A percentile compares a stretch with the other conserved stretches of the same genome.
phyloP scores from a whole-genome alignment of 768 basidiomycete genomes.

The Terana coerulea region DNA sequence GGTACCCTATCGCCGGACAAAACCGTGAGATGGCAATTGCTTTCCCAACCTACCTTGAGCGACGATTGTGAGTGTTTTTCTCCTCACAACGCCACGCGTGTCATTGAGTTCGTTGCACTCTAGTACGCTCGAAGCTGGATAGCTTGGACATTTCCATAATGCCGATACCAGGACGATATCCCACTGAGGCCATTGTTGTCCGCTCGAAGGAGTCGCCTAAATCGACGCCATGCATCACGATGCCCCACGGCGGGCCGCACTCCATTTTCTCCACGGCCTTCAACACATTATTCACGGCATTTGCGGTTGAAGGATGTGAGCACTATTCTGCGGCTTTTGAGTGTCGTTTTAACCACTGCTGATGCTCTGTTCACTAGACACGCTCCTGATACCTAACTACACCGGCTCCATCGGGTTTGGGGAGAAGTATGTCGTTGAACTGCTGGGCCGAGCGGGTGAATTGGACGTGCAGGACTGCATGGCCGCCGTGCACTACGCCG shows the following conservation, averaged over 20 bases:
- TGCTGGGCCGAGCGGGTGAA: constrained; percentile 57
- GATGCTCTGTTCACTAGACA: constrained; percentile 36
- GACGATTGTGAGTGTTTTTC: constrained; percentile 33
- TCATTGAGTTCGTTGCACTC: neutral
- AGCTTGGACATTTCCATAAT: constrained; percentile 41
- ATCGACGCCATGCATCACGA: constrained; percentile 42
- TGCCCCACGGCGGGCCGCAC: constrained; percentile 21
- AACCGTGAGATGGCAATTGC: constrained; percentile 32
- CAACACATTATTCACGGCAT: constrained; percentile 36
- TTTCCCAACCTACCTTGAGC: constrained; percentile 41
- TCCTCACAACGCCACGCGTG: neutral
- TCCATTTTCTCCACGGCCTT: constrained; percentile 30
- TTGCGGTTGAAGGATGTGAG: constrained; percentile 63
- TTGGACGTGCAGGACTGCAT: constrained; percentile 67
- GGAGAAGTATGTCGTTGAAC: constrained; percentile 48
- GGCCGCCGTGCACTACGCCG: constrained; percentile 47
- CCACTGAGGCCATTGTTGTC: constrained; percentile 55
- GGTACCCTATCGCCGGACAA: constrained; percentile 33
- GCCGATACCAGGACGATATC: constrained; percentile 44
- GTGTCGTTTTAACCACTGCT: neutral
- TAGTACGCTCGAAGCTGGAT: constrained; percentile 43
- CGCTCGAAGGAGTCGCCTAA: constrained; percentile 20
- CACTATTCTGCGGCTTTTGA: neutral
- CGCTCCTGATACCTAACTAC: constrained; percentile 60
- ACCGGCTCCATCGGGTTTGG: constrained; percentile 67